Percentiles rank a stretch among this genome's conserved stretches.
phyloP scores from a whole-genome alignment of 352 stramenopile species.

The Phytophthora capsici region DNA sequence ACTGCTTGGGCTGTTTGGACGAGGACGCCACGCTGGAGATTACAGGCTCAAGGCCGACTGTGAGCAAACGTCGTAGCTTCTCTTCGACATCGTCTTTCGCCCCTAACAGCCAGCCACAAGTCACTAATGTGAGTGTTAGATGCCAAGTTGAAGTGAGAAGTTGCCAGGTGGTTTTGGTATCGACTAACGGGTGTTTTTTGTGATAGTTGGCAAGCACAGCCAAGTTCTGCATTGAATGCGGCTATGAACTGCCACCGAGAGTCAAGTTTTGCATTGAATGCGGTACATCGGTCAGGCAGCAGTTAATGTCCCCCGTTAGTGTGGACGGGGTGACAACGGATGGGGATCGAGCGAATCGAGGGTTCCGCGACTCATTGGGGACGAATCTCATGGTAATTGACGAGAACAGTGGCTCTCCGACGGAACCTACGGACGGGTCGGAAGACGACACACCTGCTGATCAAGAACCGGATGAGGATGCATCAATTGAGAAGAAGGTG shows the following conservation, averaged over 20 bases:
- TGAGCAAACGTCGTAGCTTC: constrained; percentile 73
- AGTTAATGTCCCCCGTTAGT: constrained; percentile 60
- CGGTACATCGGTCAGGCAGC: constrained; percentile 65
- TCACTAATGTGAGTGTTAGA: constrained; percentile 51
- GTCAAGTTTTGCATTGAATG: constrained; percentile 92
- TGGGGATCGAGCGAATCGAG: constrained; percentile 41
- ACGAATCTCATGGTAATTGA: constrained; percentile 74
- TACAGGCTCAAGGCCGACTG: constrained; percentile 48
- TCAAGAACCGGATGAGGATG: constrained; percentile 47
- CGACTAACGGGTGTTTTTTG: constrained; percentile 18
- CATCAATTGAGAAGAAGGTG: constrained; percentile 26
- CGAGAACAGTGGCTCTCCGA: constrained; percentile 67
- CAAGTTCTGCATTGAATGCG: constrained; percentile 89
- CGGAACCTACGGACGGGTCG: constrained; percentile 58
- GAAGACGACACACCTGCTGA: constrained; percentile 59
- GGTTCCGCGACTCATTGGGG: constrained; percentile 50
- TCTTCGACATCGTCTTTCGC: constrained; percentile 48
- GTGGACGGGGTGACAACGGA: constrained; percentile 32
- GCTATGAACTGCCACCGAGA: constrained; percentile 72
- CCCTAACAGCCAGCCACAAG: constrained; percentile 37
- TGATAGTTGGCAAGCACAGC: constrained; percentile 60
- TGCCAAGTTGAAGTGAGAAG: constrained; percentile 27
- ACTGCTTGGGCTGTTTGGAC: constrained; percentile 75
- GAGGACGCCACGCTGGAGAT: constrained; percentile 75
- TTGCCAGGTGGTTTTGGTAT: constrained; percentile 20